phyloP scores from a whole-genome alignment of 2,329 filamentous ascomycete genomes.

The Pseudocercospora musae region DNA sequence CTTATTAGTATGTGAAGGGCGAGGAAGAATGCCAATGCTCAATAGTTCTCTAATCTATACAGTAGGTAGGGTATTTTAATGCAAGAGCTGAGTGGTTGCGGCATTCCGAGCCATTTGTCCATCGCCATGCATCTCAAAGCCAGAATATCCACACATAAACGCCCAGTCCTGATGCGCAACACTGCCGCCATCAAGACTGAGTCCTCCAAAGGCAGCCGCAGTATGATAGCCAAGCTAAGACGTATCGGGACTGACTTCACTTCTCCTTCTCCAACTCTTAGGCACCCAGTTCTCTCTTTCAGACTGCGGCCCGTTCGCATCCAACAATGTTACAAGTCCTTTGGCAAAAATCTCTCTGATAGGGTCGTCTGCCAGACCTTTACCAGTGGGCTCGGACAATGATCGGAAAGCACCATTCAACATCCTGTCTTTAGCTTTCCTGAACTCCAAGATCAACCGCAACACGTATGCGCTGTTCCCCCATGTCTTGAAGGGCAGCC shows the following conservation, averaged over 20 bases:
- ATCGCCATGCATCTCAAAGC: constrained; percentile 2
- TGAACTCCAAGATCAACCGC: constrained; percentile 36
- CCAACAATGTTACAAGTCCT: constrained; percentile 21
- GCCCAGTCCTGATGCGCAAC: constrained; percentile 6
- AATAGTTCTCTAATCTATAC: not conserved
- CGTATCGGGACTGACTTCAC: not conserved
- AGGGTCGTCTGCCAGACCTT: constrained; percentile 18
- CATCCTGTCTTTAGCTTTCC: constrained; percentile 35
- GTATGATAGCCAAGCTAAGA: not conserved
- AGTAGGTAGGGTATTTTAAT: not conserved
- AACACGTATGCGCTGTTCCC: constrained; percentile 19
- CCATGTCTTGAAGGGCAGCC: constrained; percentile 35
- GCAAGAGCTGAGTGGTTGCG: not conserved
- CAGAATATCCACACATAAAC: not conserved
- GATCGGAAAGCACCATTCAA: constrained; percentile 29
- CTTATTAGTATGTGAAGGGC: not conserved
- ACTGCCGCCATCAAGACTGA: not conserved
- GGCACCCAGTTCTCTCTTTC: not conserved
- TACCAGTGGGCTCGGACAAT: constrained; percentile 11
- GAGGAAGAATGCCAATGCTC: not conserved
- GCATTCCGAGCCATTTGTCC: not conserved
- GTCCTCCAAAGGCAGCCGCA: not conserved
- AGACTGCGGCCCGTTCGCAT: not conserved
- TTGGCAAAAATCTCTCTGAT: constrained; percentile 23
- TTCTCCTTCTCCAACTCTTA: not conserved